Evolutionary conservation across 805 yeast genomes (phyloP).

Genomic region (Candida dendrica): DNA sequence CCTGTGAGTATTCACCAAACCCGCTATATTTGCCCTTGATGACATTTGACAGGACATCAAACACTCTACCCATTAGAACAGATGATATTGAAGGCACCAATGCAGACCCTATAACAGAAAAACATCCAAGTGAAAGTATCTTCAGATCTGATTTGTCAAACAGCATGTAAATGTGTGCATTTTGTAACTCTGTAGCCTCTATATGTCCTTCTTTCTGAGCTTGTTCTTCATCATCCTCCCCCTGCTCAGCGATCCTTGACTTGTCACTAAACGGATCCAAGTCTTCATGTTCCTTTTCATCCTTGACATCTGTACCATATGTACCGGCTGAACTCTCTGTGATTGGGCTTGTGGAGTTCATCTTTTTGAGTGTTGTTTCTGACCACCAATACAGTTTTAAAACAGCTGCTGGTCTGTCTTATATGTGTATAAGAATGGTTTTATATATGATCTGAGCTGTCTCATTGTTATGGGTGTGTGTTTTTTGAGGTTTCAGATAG

Average conservation of each 20-base stretch:
- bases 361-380: too few species aligned
- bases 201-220: background rate
- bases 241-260: background rate
- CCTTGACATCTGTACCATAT: background rate
- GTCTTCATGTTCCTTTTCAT: background rate
- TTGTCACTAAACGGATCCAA: background rate
- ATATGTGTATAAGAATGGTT: too few species aligned
- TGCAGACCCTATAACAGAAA: conserved; percentile 44
- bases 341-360: too few species aligned
- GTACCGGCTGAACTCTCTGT: too few species aligned
- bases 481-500: background rate
- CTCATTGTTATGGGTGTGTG: background rate
- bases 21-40: conserved; percentile 25
- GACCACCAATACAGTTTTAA: too few species aligned
- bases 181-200: conserved; percentile 8
- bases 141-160: conserved; percentile 16
- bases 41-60: conserved; percentile 34
- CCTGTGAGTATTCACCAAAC: conserved; percentile 25
- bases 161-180: conserved; percentile 16
- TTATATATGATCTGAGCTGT: too few species aligned
- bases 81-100: conserved; percentile 55
- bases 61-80: conserved; percentile 58
- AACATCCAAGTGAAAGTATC: conserved; percentile 20
- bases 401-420: too few species aligned
- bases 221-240: background rate